Conservation (phyloP, 2,329 filamentous ascomycete genomes). For the Diaporthe citriasiana region DNA sequence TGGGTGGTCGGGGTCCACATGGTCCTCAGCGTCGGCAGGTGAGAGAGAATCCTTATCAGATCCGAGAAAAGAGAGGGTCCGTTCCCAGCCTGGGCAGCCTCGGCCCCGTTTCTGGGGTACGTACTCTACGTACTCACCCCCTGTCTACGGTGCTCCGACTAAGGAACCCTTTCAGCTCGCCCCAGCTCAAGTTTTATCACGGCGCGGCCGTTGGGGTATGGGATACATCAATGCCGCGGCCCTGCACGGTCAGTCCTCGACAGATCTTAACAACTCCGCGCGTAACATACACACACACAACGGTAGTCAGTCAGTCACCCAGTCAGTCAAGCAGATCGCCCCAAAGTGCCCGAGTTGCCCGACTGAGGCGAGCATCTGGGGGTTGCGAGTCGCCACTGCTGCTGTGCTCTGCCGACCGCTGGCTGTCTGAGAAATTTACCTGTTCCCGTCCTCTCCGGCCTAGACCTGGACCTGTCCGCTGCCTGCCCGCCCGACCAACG, state of each 20-base stretch:
- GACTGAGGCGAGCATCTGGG: conserved; percentile 1
- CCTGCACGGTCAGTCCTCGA: neutral
- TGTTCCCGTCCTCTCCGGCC: conserved; percentile 5
- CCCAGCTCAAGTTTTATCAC: conserved; percentile 29
- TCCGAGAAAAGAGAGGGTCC: conserved; percentile 40
- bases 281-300: too few relatives aligned
- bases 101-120: conserved; percentile 30
- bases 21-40: neutral
- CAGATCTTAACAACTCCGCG: conserved; percentile 24
- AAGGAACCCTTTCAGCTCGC: conserved; percentile 28
- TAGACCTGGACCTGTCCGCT: neutral
- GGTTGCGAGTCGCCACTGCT: conserved; percentile 6
- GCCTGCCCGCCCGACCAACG: conserved; percentile 17
- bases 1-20: neutral
- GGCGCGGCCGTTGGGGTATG: neutral
- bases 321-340: neutral
- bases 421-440: conserved; percentile 19
- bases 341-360: conserved; percentile 1
- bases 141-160: conserved; percentile 19
- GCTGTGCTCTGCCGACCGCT: conserved; percentile 7
- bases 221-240: neutral
- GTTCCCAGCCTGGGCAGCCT: neutral
- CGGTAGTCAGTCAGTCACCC: neutral
- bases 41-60: conserved; percentile 38
- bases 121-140: neutral